These are phyloP conservation scores for Trichoderma brevicompactum DNA, from an alignment of 2,329 filamentous ascomycete species.

Conservation along the genomic window DNA sequence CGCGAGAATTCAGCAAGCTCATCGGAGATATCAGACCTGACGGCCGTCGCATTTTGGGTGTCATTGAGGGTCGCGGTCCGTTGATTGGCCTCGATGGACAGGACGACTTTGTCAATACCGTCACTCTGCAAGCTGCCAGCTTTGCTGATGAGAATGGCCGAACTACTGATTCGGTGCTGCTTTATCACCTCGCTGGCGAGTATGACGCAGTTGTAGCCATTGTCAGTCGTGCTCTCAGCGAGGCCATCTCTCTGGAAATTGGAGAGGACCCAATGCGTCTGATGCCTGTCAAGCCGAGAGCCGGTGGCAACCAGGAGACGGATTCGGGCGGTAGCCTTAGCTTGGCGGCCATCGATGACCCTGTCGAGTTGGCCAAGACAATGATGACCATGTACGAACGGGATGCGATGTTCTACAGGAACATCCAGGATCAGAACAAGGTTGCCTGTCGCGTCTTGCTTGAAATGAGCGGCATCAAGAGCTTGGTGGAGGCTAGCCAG, in stretches of 20 bases:
- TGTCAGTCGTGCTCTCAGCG: conserved; percentile 86
- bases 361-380: conserved; percentile 61
- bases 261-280: conserved; percentile 79
- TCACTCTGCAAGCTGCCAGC: conserved; percentile 88
- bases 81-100: conserved; percentile 81
- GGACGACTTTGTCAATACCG: conserved; percentile 84
- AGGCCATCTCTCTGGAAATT: conserved; percentile 84
- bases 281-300: conserved; percentile 77
- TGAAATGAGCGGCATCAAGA: conserved; percentile 66
- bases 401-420: conserved; percentile 63
- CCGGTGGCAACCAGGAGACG: conserved; percentile 46
- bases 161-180: conserved; percentile 87
- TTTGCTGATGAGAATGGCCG: conserved; percentile 94
- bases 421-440: conserved; percentile 61
- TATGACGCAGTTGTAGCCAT: conserved; percentile 93
- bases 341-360: conserved; percentile 63
- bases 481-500: conserved; percentile 56
- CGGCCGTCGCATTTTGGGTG: conserved; percentile 80
- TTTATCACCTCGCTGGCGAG: conserved; percentile 93
- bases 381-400: conserved; percentile 68
- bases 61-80: conserved; percentile 81
- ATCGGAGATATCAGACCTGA: conserved; percentile 89
- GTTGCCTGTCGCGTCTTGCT: conserved; percentile 60
- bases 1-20: conserved; percentile 90
- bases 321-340: conserved; percentile 61